Percentiles rank a stretch among this genome's conserved stretches.
Evolutionary conservation across 495 filamentous ascomycete genomes (phyloP).

Genomic region (Penicillium fimorum): DNA sequence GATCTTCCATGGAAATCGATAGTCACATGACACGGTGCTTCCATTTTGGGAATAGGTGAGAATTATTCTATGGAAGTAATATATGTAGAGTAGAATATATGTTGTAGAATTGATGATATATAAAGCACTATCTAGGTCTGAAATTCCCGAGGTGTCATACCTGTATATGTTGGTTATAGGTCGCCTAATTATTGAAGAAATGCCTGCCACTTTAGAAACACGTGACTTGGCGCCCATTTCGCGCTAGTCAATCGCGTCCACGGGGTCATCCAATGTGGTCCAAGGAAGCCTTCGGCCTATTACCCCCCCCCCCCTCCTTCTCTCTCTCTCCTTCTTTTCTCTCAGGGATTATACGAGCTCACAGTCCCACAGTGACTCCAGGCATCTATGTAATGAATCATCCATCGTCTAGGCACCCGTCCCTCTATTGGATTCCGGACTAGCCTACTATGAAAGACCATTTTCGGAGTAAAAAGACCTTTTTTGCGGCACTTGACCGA

Average conservation of each 20-base stretch:
- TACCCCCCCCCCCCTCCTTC: not conserved
- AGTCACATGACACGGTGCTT: not conserved
- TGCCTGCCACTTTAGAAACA: constrained; percentile 9
- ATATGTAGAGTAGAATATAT: not conserved
- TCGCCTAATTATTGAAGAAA: not conserved
- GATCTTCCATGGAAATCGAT: constrained; percentile 4
- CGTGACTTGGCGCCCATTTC: constrained; percentile 44
- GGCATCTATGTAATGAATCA: constrained; percentile 12
- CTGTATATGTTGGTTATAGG: not conserved
- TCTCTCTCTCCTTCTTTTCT: no score
- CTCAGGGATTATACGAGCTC: not conserved
- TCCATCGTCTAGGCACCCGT: not conserved
- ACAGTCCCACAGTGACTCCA: not conserved
- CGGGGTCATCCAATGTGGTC: not conserved
- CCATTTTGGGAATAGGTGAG: not conserved
- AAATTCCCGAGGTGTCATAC: not conserved
- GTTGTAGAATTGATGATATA: not conserved
- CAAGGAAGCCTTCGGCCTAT: constrained; percentile 21
- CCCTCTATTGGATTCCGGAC: constrained; percentile 18
- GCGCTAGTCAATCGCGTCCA: constrained; percentile 24
- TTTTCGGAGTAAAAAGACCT: constrained; percentile 34
- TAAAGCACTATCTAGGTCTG: not conserved
- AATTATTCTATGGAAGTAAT: not conserved
- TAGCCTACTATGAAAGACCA: constrained; percentile 21
- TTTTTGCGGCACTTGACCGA: constrained; percentile 47